Conservation (phyloP, 805 yeast genomes). For the Wickerhamiella shivajii region DNA sequence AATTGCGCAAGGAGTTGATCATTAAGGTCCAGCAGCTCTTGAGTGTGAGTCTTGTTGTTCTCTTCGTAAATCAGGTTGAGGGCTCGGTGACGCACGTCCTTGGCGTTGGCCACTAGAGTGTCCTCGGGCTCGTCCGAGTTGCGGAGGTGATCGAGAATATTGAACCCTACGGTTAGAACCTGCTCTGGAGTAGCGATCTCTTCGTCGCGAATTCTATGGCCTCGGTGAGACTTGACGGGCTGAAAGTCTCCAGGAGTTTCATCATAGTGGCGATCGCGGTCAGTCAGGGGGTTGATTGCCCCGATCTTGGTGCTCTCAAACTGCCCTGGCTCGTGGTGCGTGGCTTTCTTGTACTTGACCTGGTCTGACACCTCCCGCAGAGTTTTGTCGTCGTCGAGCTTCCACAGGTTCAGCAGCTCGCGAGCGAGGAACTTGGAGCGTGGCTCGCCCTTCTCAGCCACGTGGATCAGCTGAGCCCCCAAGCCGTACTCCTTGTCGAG, state of each 20-base stretch:
- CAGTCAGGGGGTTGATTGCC: conserved; percentile 1
- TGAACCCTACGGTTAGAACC: not conserved
- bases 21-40: too few relatives aligned
- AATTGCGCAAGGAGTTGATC: too few relatives aligned
- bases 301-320: conserved; percentile 3
- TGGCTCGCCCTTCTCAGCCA: conserved; percentile 6
- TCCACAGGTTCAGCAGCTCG: conserved; percentile 1
- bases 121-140: not conserved
- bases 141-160: conserved; percentile 3
- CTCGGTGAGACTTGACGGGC: too few relatives aligned
- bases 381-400: not conserved
- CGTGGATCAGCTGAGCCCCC: not conserved
- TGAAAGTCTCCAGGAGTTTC: too few relatives aligned
- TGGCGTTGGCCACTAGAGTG: conserved; percentile 1
- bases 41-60: too few relatives aligned
- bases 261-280: not conserved
- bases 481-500: conserved; percentile 5
- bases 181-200: conserved; percentile 3
- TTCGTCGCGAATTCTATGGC: not conserved
- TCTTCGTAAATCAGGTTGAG: conserved; percentile 4
- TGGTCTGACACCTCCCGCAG: not conserved
- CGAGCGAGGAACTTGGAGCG: conserved; percentile 6
- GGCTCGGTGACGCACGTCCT: conserved; percentile 1
- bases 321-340: not conserved
- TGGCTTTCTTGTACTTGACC: not conserved